phyloP scores from a whole-genome alignment of 2,329 filamentous ascomycete genomes.

The Aotearoamyces nothofagi region DNA sequence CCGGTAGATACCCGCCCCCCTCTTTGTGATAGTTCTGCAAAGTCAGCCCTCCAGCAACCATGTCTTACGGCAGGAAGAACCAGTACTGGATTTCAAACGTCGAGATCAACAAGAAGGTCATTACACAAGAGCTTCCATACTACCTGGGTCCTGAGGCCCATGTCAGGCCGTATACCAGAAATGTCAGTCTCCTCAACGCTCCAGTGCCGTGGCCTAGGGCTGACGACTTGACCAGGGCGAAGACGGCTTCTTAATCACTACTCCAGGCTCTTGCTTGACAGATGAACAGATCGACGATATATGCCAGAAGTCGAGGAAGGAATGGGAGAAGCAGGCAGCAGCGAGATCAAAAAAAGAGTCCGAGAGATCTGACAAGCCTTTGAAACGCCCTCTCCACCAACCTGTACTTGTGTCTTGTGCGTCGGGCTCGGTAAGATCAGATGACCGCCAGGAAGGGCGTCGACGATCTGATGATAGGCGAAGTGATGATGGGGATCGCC shows the following conservation, averaged over 20 bases:
- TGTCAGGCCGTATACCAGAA: conserved; percentile 35
- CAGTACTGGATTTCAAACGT: conserved; percentile 40
- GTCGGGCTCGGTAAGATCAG: not conserved
- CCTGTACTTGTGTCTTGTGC: conserved; percentile 31
- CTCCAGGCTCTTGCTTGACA: conserved; percentile 35
- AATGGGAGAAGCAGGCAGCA: conserved; percentile 37
- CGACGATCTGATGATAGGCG: not conserved
- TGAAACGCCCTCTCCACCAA: conserved; percentile 38
- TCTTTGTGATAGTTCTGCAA: too few species aligned
- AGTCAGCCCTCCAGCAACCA: too few species aligned
- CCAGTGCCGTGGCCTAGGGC: not conserved
- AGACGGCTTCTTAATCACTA: conserved; percentile 40
- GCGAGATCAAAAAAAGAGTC: conserved; percentile 23
- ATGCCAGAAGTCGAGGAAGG: conserved; percentile 36
- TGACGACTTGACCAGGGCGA: conserved; percentile 27
- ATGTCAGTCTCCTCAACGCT: conserved; percentile 25
- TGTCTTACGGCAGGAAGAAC: conserved; percentile 21
- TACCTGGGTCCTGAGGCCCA: conserved; percentile 39
- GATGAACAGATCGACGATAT: conserved; percentile 46
- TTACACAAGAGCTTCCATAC: conserved; percentile 36
- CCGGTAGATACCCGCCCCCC: too few species aligned
- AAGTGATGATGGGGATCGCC: not conserved
- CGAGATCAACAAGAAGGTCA: conserved; percentile 40
- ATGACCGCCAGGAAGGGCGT: not conserved
- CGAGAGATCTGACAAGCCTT: conserved; percentile 19